Base-by-base conservation (phyloP, 1,139 yeast genomes). In the Lodderomyces theae region DNA sequence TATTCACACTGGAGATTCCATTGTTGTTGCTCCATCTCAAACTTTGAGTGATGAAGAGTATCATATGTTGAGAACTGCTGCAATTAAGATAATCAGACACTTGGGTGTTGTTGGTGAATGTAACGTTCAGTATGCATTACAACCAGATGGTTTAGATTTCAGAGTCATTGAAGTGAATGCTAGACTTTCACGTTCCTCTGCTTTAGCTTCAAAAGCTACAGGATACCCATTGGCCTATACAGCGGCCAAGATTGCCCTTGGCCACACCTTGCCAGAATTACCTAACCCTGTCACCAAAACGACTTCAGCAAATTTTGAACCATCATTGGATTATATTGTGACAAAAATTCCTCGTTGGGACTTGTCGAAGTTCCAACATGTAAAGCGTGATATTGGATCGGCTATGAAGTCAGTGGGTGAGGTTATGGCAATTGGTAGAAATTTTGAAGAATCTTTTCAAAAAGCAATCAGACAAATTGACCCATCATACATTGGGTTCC, bases 301-400 rank as follows among this genome's bases (percentile, higher is more conserved):
- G 43, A 92, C 98, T 8, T 83, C 90, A 47, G 97, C 98, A 38
- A 86, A 88, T 67, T 92, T 92, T 63, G 98, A 92, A 67, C 98
- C 98, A 34, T 87, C 96, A 26, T 79, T 92, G 59, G 98, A 92
- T 67, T 92, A 92, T 66, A 82, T 89, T 75, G 98, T 92, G 43
- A 88, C 95, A 55, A 92, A 92, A 76, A 89, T 92, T 57, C 98
- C 98, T 56, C 82, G 97, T 69, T 92, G 98, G 98, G 98, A 92
- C 73, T 74, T 92, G 64, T 71, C 92, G 50, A 92, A 92, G 74
- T 92, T 92, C 74, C 42, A 43, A 19, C 42, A 43, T 32, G 49
- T 43, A 29, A 39, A 42, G 22, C 35, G 46, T 8, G 42, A 42
- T 26, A 42, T 45, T 34, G 39, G 42, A 13, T 87, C 96, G 22